phyloP scores from a whole-genome alignment of 495 filamentous ascomycete species.

The Annulohypoxylon maeteangense region DNA sequence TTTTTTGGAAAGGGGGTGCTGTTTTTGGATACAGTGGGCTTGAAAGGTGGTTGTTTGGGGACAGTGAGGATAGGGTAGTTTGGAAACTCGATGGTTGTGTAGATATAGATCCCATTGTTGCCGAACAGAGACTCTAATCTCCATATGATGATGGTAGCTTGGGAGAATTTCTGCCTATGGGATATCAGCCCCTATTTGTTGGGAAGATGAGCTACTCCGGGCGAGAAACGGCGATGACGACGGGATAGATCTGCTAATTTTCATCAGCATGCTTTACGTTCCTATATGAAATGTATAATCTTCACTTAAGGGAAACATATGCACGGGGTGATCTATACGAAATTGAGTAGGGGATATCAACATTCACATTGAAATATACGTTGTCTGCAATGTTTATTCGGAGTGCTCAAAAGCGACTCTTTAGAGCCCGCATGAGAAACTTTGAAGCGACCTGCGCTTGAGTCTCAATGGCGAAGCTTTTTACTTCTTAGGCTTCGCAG shows the following conservation, averaged over 20 bases:
- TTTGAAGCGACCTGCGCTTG: not conserved
- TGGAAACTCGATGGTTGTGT: not conserved
- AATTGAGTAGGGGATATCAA: not conserved
- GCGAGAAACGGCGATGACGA: too few relatives aligned
- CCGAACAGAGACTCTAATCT: not conserved
- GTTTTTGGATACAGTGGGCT: not conserved
- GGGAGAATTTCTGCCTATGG: too few relatives aligned
- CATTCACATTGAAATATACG: not conserved
- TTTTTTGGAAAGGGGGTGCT: not conserved
- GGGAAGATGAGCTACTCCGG: not conserved
- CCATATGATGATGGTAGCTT: not conserved
- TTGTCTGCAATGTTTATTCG: not conserved
- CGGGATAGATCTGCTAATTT: too few relatives aligned
- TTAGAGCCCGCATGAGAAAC: not conserved
- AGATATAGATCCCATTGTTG: not conserved
- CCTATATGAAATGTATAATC: not conserved
- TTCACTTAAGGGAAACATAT: too few relatives aligned
- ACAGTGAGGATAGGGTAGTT: not conserved
- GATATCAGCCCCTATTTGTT: not conserved
- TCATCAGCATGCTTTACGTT: too few relatives aligned
- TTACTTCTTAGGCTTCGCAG: not conserved
- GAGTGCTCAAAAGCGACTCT: not conserved
- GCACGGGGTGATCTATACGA: too few relatives aligned
- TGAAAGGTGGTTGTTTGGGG: not conserved
- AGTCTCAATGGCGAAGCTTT: not conserved